Percentiles rank a stretch among this genome's conserved stretches.
Conservation (phyloP, 805 yeast species). For the Aciculoconidium aculeatum region DNA sequence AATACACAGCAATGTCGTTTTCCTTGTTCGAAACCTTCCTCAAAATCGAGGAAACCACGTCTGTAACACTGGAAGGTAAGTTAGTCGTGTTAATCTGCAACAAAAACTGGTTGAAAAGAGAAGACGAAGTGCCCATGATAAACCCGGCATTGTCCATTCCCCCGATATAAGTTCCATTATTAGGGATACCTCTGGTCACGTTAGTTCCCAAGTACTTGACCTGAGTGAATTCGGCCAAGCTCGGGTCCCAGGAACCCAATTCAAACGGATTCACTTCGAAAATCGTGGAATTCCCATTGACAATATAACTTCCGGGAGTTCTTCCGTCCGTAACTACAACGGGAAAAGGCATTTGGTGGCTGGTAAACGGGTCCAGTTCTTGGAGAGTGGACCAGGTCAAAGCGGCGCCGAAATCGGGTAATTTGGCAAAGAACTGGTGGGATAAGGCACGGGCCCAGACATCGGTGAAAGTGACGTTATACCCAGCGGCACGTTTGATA, state of each 20-base stretch:
- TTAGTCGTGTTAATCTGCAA: slow-evolving; percentile 13
- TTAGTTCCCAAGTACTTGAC: slow-evolving; percentile 20
- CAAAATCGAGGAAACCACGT: slow-evolving; percentile 18
- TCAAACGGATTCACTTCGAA: slow-evolving; percentile 23
- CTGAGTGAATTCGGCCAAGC: slow-evolving; percentile 17
- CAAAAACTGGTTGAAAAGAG: slow-evolving; percentile 21
- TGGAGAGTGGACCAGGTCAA: slow-evolving; percentile 19
- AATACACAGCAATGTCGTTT: slow-evolving; percentile 18
- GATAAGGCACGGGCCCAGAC: slow-evolving; percentile 39
- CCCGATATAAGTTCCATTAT: slow-evolving; percentile 15
- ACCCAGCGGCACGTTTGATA: slow-evolving; percentile 33
- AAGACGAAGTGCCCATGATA: slow-evolving; percentile 20
- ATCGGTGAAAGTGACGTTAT: slow-evolving; percentile 33
- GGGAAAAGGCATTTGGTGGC: slow-evolving; percentile 24
- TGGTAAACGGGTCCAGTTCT: slow-evolving; percentile 14
- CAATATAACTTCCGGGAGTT: slow-evolving; percentile 16
- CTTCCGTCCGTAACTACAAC: slow-evolving; percentile 23
- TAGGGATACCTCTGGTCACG: slow-evolving; percentile 13
- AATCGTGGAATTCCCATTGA: slow-evolving; percentile 23
- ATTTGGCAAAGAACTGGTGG: slow-evolving; percentile 31
- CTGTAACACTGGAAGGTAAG: slow-evolving; percentile 13
- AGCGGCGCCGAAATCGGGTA: slow-evolving; percentile 21
- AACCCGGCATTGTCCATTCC: slow-evolving; percentile 24
- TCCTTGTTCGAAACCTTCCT: slow-evolving; percentile 39
- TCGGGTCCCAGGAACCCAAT: slow-evolving; percentile 25